These are phyloP conservation scores for Cladosporium halotolerans DNA, from an alignment of 2,329 filamentous ascomycete species.

Conservation along the genomic window DNA sequence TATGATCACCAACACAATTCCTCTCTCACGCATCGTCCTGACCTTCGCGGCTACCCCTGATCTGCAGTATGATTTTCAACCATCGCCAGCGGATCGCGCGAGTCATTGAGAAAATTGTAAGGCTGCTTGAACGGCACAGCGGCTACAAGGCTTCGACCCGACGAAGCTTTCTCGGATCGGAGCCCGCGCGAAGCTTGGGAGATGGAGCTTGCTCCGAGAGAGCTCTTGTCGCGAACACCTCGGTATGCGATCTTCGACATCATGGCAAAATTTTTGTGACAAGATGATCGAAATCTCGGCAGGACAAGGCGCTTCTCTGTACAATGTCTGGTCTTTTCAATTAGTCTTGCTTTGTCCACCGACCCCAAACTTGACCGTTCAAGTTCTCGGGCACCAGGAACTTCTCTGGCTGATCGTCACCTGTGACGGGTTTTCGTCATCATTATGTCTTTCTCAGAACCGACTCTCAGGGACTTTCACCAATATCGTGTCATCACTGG, in stretches of 20 bases:
- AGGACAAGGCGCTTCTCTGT: too few relatives aligned
- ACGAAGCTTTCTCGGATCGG: not conserved
- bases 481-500: not conserved
- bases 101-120: not conserved
- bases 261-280: too few relatives aligned
- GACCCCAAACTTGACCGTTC: too few relatives aligned
- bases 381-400: too few relatives aligned
- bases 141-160: not conserved
- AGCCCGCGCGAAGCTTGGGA: not conserved
- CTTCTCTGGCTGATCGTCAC: too few relatives aligned
- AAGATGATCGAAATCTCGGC: too few relatives aligned
- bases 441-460: not conserved
- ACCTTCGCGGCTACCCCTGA: too few relatives aligned
- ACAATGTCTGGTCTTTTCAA: too few relatives aligned
- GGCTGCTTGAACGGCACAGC: not conserved
- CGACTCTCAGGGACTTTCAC: not conserved
- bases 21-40: not conserved
- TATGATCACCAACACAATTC: not conserved
- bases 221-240: not conserved
- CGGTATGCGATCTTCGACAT: too few relatives aligned
- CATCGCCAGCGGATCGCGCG: not conserved
- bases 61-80: too few relatives aligned
- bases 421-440: not conserved
- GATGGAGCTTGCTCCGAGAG: slow-evolving; percentile 1
- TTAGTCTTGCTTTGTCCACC: too few relatives aligned